These are phyloP conservation scores for Volvox africanus DNA, from an alignment of 139 green algal species.

Conservation along the genomic window DNA sequence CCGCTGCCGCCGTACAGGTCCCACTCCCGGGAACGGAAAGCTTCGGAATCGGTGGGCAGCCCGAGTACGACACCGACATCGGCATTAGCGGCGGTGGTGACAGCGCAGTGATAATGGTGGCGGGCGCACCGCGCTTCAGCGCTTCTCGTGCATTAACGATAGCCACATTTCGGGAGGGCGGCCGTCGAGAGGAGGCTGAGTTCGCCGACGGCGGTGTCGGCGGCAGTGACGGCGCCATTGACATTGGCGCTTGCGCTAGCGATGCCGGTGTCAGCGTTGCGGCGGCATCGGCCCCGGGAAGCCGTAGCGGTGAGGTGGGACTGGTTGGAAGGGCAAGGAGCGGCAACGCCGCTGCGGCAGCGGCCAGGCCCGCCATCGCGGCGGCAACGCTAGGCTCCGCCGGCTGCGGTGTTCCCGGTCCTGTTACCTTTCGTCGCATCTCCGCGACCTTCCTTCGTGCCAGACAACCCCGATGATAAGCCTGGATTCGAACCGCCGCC, in stretches of 20 bases:
- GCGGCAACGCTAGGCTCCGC: not conserved
- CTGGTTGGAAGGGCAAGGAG: not conserved
- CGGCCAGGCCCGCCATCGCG: not conserved
- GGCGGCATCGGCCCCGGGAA: not conserved
- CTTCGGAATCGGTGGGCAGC: too few species aligned
- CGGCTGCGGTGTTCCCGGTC: not conserved
- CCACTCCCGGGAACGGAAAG: too few species aligned
- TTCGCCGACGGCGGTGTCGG: not conserved
- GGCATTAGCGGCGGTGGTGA: not conserved
- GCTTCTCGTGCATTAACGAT: not conserved
- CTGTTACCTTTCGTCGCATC: not conserved
- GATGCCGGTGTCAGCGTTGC: not conserved
- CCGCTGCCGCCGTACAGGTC: too few species aligned
- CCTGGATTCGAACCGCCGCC: not conserved
- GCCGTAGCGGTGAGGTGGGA: not conserved
- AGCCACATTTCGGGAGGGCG: conserved; percentile 1
- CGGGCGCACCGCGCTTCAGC: not conserved
- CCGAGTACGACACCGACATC: not conserved
- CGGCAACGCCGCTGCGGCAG: not conserved
- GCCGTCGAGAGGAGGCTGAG: not conserved
- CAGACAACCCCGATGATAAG: not conserved
- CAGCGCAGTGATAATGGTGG: not conserved
- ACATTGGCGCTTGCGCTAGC: not conserved
- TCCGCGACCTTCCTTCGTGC: not conserved
- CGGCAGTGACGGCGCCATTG: too few species aligned